Base-by-base conservation (phyloP, 1,284 basidiomycete species). In the Ceratobasidium theobromae region DNA sequence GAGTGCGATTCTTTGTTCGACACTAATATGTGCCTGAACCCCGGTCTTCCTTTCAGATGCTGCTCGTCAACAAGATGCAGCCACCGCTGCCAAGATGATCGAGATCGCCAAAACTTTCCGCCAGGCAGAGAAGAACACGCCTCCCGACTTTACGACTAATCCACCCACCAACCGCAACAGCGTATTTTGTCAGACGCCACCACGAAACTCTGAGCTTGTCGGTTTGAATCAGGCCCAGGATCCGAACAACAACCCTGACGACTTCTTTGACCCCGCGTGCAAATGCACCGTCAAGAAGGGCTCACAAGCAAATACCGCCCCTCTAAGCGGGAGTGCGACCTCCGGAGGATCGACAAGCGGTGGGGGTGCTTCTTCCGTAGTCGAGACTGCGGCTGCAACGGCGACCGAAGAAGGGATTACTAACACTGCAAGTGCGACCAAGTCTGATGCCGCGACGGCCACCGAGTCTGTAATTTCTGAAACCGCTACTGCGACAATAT, bases 71-170 rank as follows among this genome's bases (percentile, higher is more conserved):
- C 66, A 70, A 18, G 64, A 67, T 43, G 57, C 65, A 21, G 68
- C 65, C 18, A 66, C 65, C 12, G 66, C 66, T 9, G 66, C 62
- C 45, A 67, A 70, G 46, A 69, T 70, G 69, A 65, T 86, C 70
- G 75, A 77, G 4, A 75, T 85, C 62, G 85, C 84, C 12, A 72
- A 79, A 12, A 79, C 82, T 70, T 85, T 84, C 73, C 81, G 84
- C 53, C 81, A 84, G 71, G 78, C 75, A 0, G 84, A 86, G 77
- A 86, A 85, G 78, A 86, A 86, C 74, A 85, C 84, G 1, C 82
- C 83, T 72, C 84, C 83, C 28, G 84, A 86, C 71, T 84, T 84
- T 73, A 77, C 78, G 11, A 80, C 78, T 12, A 68, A 72, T 55
- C 46, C 65, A 79, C 79, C 80, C 25, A 75, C 77, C 18, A 79